Conservation (phyloP, 23 red algal species). For the Gracilaria gracilis region DNA sequence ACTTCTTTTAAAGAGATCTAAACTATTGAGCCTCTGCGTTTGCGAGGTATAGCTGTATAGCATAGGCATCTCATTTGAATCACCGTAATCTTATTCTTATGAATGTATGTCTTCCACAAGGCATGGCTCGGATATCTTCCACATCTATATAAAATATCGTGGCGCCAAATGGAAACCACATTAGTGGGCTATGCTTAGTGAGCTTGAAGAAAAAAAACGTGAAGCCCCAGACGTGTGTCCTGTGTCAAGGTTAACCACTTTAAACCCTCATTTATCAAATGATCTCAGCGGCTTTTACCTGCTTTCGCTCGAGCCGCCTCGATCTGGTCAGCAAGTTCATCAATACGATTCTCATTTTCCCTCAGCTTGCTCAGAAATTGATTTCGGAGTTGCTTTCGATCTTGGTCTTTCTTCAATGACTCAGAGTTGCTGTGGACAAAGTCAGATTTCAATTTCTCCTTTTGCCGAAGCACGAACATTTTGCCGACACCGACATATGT, state of each 20-base stretch:
- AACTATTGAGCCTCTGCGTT: not conserved
- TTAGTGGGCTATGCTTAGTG: not conserved
- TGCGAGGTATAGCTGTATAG: no score
- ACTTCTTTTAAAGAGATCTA: not conserved
- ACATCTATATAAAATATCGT: not conserved
- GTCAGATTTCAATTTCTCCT: slow-evolving; percentile 30
- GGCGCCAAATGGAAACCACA: not conserved
- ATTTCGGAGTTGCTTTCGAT: slow-evolving; percentile 44
- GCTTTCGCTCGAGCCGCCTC: slow-evolving; percentile 54
- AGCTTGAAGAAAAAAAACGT: not conserved
- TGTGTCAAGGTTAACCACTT: not conserved
- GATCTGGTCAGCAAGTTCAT: slow-evolving; percentile 71
- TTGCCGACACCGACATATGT: slow-evolving; percentile 57
- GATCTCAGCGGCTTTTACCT: not conserved
- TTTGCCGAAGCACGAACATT: slow-evolving; percentile 65
- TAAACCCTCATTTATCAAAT: not conserved
- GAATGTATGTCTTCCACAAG: no score
- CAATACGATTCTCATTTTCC: slow-evolving; percentile 58
- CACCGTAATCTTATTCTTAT: no score
- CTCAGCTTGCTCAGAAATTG: slow-evolving; percentile 68
- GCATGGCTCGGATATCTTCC: no score
- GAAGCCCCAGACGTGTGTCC: not conserved
- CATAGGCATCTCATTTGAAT: no score
- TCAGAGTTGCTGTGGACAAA: slow-evolving; percentile 39
- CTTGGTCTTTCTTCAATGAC: slow-evolving; percentile 58